Base-by-base conservation (phyloP, 2,329 filamentous ascomycete genomes). In the Cladosporium sp. region DNA sequence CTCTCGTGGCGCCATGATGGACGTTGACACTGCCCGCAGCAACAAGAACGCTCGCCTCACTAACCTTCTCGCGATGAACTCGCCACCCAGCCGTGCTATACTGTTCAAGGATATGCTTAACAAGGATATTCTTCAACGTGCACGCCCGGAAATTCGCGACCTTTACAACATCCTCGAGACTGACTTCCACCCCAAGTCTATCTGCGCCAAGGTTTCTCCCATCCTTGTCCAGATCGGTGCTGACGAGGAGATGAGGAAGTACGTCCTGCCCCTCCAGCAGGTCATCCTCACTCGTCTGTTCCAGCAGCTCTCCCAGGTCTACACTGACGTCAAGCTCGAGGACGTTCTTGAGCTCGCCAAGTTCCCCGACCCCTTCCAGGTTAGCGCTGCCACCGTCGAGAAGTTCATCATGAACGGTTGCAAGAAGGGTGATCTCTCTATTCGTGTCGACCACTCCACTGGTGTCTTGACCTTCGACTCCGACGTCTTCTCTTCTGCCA, bases 381-480 rank as follows among this genome's bases (percentile, higher is more conserved):
- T 97, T 65, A 89, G 84, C 62, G 87, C 89, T 55, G 86, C 88
- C 64, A 96, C 90, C 61, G 95, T 99, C 65, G 94, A 99, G 81
- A 99, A 97, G 80, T 99, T 99, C 82, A 97, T 99, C 82, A 99
- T 99, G 94, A 99, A 99, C 76, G 94, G 94, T 63, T 97, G 96
- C 84, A 99, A 99, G 86, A 99, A 99, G 84, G 94, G 94, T 58
- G 94, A 99, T 68, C 83, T 99, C 45, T 89, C 94, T 55, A 95
- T 99, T 68, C 91, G 94, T 61, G 91, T 97, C 76, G 90, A 97
- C 72, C 94, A 99, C 72, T 91, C 91, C 61, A 93, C 92, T 55
- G 91, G 94, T 60, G 90, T 97, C 50, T 84, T 99, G 60, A 97
- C 91, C 73, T 99, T 99, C 68, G 94, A 99, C 74, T 95, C 91